phyloP scores from a whole-genome alignment of 768 basidiomycete species.

The Flagelloscypha sp. region DNA sequence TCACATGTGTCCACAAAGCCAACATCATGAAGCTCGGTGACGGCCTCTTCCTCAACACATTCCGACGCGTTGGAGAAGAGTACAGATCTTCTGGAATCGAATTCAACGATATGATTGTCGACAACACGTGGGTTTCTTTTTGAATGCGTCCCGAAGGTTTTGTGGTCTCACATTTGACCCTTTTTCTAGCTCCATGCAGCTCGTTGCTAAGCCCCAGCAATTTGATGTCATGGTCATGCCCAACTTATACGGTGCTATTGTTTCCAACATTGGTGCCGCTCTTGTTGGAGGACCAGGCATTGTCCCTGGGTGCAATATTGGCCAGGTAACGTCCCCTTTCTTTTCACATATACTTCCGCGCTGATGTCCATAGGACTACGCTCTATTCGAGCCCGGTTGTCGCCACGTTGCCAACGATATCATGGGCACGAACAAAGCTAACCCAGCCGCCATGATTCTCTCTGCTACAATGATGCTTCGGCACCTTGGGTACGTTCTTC shows the following conservation, averaged over 20 bases:
- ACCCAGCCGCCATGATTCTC: constrained; percentile 96
- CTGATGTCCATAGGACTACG: constrained; percentile 63
- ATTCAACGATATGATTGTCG: constrained; percentile 98
- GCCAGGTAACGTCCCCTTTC: constrained; percentile 50
- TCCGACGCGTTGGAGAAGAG: constrained; percentile 93
- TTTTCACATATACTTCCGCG: constrained; percentile 1
- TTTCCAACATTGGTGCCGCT: constrained; percentile 97
- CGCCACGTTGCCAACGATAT: constrained; percentile 92
- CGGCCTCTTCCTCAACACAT: constrained; percentile 97
- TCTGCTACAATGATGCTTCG: constrained; percentile 97
- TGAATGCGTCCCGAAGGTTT: neutral
- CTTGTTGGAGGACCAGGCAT: constrained; percentile 97
- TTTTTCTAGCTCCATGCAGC: constrained; percentile 87
- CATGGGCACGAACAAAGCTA: constrained; percentile 93
- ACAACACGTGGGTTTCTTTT: constrained; percentile 71
- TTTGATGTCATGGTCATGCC: constrained; percentile 99
- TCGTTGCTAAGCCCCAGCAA: constrained; percentile 90
- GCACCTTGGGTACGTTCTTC: constrained; percentile 71
- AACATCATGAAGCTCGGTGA: constrained; percentile 99
- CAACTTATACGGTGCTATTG: constrained; percentile 93
- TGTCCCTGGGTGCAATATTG: constrained; percentile 97
- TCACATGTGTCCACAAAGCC: constrained; percentile 99
- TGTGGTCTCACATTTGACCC: constrained; percentile 1
- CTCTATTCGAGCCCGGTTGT: constrained; percentile 97
- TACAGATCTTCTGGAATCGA: constrained; percentile 89